Evolutionary conservation across 192 early-diverging fungal genomes (phyloP), one percentile per base, ranked within the genome.

Genomic region (Backusella mclennaniae): DNA sequence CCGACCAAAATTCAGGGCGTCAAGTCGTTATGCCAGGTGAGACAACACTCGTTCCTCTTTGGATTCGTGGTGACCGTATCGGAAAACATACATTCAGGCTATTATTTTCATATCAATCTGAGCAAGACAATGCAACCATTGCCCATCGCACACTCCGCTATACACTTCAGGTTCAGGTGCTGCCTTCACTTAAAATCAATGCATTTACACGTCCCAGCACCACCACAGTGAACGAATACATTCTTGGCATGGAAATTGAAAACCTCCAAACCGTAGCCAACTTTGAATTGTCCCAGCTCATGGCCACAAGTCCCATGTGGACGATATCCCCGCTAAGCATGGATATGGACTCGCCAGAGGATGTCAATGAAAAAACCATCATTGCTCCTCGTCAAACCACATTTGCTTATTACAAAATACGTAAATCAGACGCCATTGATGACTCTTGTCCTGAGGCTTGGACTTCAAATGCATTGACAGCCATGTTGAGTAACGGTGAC

Each of bases 181-280:
- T 88, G 42, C 95, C 96, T 9, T 97, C 96, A 4, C 85, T 99
- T 19, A 90, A 95, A 66, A 95, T 99, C 80, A 97, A 96, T 77
- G 95, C 96, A 0, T 98, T 99, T 81, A 96, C 97, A 9, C 82
- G 96, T 31, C 94, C 95, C 6, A 95, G 95, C 72, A 84, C 89
- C 23, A 86, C 80, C n/a, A 85, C 80, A 12, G 84, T 95, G 7
- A 89, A 92, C 79, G 96, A 98, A 77, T 96, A 95, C 73, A 91
- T 97, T 33, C 86, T 99, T 33, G 97, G 96, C 2, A 90, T 99
- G 42, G 98, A 99, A 89, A 87, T 91, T 21, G 94, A 95, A 75
- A 95, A 95, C 74, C 74, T 95, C 46, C 93, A 91, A 46, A 78
- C 81, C 9, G 79, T 85, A 7, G 81, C 84, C 35, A 79, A 89